These are phyloP conservation scores for Colletotrichum zoysiae DNA, from an alignment of 2,329 filamentous ascomycete genomes.

Conservation along the genomic window DNA sequence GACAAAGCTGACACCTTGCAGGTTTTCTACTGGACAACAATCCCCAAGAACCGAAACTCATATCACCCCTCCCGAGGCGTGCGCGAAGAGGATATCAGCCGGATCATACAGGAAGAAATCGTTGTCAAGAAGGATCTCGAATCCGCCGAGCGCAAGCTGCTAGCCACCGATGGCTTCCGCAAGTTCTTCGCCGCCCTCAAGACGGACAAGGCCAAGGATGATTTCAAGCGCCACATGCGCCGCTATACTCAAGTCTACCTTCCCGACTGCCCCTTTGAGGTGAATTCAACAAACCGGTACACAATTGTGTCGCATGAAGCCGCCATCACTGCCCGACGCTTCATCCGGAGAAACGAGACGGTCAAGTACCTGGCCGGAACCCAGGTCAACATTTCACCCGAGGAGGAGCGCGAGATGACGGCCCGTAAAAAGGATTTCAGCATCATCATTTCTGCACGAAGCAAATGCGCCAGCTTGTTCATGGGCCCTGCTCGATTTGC, in stretches of 20 bases:
- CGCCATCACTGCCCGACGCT: slow-evolving; percentile 82
- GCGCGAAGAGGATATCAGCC: slow-evolving; percentile 71
- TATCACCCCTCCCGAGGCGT: slow-evolving; percentile 89
- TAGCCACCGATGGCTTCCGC: slow-evolving; percentile 79
- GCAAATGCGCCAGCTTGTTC: slow-evolving; percentile 91
- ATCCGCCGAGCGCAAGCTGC: slow-evolving; percentile 77
- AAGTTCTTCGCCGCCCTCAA: slow-evolving; percentile 77
- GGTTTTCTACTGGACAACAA: slow-evolving; percentile 97
- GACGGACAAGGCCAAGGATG: slow-evolving; percentile 81
- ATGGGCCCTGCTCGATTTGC: slow-evolving; percentile 96
- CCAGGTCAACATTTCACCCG: slow-evolving; percentile 90
- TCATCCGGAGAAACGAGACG: slow-evolving; percentile 84
- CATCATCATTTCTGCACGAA: slow-evolving; percentile 93
- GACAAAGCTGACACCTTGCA: slow-evolving; percentile 54
- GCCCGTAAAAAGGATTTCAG: slow-evolving; percentile 92
- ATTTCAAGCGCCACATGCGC: slow-evolving; percentile 86
- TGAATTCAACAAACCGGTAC: slow-evolving; percentile 91
- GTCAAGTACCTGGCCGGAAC: slow-evolving; percentile 94
- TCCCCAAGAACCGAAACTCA: slow-evolving; percentile 91
- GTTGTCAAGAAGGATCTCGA: slow-evolving; percentile 80
- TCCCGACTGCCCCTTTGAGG: slow-evolving; percentile 94
- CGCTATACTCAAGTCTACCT: slow-evolving; percentile 95
- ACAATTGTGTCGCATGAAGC: slow-evolving; percentile 93
- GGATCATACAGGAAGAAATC: slow-evolving; percentile 74
- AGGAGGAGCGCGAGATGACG: slow-evolving; percentile 88